A percentile compares a stretch with the other conserved stretches of the same genome.
Conservation (phyloP, 2,329 filamentous ascomycete species). For the Nemania abortiva region DNA sequence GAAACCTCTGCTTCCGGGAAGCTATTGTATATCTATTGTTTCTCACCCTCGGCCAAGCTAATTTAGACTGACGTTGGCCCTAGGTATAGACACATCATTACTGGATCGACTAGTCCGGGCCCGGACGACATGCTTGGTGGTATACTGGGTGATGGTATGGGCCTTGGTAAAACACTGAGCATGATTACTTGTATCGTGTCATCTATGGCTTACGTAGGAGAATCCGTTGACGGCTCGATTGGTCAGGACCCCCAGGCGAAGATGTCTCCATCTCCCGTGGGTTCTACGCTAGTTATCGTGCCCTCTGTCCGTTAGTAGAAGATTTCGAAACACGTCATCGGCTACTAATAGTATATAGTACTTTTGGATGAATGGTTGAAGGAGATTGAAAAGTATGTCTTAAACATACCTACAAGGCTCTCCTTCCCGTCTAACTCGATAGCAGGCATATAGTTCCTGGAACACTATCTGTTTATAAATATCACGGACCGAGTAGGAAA, state of each 20-base stretch:
- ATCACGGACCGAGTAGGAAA: conserved; percentile 37
- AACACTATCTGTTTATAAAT: conserved; percentile 37
- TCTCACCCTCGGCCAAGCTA: neutral
- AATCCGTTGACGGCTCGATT: neutral
- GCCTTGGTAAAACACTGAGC: conserved; percentile 43
- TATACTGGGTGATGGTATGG: conserved; percentile 45
- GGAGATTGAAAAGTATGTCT: conserved; percentile 38
- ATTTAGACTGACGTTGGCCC: conserved; percentile 10
- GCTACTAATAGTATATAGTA: conserved; percentile 32
- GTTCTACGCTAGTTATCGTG: conserved; percentile 37
- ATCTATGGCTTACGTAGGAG: conserved; percentile 7
- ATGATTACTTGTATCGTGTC: conserved; percentile 40
- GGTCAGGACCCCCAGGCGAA: neutral
- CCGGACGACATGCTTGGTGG: conserved; percentile 38
- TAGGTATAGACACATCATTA: conserved; percentile 38
- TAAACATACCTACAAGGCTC: neutral
- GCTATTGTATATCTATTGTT: neutral
- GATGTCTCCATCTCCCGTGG: neutral
- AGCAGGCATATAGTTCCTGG: conserved; percentile 34
- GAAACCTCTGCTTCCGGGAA: neutral
- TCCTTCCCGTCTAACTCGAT: neutral
- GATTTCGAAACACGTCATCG: neutral
- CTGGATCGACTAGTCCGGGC: conserved; percentile 23
- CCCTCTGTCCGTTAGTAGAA: conserved; percentile 31
- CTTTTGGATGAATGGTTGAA: conserved; percentile 38